Evolutionary conservation across 192 early-diverging fungal species (phyloP).

Genomic region (Podochytrium sp.): DNA sequence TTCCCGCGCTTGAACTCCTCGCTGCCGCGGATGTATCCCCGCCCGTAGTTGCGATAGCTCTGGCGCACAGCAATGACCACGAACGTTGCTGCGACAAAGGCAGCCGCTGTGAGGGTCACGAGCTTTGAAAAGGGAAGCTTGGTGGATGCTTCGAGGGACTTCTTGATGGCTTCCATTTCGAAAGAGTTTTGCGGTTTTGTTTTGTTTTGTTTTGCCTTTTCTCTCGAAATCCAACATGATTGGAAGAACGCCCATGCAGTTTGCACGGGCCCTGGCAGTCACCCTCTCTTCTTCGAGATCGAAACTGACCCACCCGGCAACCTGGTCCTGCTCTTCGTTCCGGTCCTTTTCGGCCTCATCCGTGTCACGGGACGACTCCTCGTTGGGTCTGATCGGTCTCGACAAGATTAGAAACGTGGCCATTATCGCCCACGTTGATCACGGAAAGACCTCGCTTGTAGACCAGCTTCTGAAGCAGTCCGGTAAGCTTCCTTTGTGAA

Average conservation of each 20-base stretch:
- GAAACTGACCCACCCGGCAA: no score
- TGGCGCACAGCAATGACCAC: not conserved
- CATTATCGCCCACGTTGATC: conserved; percentile 89
- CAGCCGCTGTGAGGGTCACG: not conserved
- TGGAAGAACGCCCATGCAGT: not conserved
- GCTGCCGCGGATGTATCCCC: conserved; percentile 22
- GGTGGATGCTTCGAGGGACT: not conserved
- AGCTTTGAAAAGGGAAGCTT: conserved; percentile 6
- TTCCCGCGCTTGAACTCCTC: conserved; percentile 9
- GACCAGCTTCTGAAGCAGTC: conserved; percentile 69
- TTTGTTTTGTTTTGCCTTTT: not conserved
- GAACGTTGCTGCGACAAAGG: not conserved
- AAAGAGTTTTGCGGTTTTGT: not conserved
- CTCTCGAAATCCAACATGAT: no score
- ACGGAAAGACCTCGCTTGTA: conserved; percentile 74
- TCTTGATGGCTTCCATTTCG: not conserved
- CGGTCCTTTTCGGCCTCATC: not conserved
- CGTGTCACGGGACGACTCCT: not conserved
- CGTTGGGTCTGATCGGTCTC: conserved; percentile 31
- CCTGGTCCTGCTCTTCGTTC: not conserved
- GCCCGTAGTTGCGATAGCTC: conserved; percentile 23
- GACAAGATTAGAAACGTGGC: conserved; percentile 50
- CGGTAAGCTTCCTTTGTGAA: no score
- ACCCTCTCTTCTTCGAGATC: no score
- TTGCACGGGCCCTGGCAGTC: not conserved